A percentile compares a stretch with the other conserved stretches of the same genome.
phyloP scores from a whole-genome alignment of 345 rosid genomes.

The Cardamine chenopodiifolia region DNA sequence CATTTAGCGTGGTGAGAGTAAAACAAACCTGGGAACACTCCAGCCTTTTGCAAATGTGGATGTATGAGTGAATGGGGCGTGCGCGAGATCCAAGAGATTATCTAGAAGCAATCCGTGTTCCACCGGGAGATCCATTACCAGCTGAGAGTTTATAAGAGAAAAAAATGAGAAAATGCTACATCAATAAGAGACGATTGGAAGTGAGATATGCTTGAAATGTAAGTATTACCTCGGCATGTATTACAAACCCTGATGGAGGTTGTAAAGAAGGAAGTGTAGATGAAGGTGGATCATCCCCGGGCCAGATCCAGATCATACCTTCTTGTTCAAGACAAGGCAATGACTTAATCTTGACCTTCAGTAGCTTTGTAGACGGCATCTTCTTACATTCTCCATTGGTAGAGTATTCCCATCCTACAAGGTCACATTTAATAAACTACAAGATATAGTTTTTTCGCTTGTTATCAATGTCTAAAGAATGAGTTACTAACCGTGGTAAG shows the following conservation, averaged over 20 bases:
- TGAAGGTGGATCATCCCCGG: conserved; percentile 80
- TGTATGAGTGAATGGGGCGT: conserved; percentile 97
- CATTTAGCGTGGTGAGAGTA: neutral
- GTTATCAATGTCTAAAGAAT: neutral
- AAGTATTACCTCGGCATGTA: conserved; percentile 86
- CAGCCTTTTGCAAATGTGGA: conserved; percentile 99
- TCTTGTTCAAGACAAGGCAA: conserved; percentile 91
- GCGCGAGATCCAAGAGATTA: conserved; percentile 95
- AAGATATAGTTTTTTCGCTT: neutral
- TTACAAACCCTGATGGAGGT: conserved; percentile 86
- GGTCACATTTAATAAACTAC: neutral
- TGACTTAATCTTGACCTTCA: conserved; percentile 71
- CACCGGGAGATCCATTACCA: conserved; percentile 97
- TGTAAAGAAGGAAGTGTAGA: conserved; percentile 71
- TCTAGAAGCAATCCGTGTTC: conserved; percentile 97
- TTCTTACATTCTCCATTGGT: conserved; percentile 93
- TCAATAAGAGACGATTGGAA: neutral
- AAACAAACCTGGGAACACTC: conserved; percentile 87
- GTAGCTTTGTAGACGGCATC: conserved; percentile 87
- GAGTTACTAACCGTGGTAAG: conserved; percentile 87
- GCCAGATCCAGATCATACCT: conserved; percentile 99
- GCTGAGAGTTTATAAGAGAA: conserved; percentile 45
- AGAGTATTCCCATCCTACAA: conserved; percentile 93
- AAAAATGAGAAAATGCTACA: conserved; percentile 7
- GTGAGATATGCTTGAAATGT: neutral